Evolutionary conservation across 2,329 filamentous ascomycete genomes (phyloP), one percentile per base, ranked within the genome.

Genomic region (Orbilia quercus): DNA sequence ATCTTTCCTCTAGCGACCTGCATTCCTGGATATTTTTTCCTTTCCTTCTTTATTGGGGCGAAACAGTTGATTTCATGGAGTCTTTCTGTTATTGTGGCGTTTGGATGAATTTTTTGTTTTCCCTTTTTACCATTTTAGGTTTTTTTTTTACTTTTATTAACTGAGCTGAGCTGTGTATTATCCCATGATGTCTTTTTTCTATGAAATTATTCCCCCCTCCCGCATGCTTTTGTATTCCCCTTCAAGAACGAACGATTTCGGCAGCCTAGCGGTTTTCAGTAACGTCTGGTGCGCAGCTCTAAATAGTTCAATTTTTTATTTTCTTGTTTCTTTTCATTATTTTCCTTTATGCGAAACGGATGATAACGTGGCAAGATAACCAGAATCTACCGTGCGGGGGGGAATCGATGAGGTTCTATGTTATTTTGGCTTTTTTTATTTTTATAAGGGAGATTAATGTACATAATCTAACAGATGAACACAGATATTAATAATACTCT

Each of bases 111-210:
- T 40, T 53, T 65, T 34, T 53, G 40, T 44, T 54, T 53, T 31
- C 4, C 47, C 28, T 65, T 45, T 51, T 31, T 53, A 28, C 12
- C 20, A 48, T 31, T 11, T 42, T n/a, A n/a, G 28, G 6, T 31
- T 53, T 50, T n/a, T 50, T 25, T 54, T 50, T 47, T 23, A 42
- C n/a, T 59, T 60, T 45, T n/a, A n/a, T n/a, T 64, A 16, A 50
- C 48, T 51, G 34, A 65, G 67, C 59, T n/a, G n/a, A 71, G 50
- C 50, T 64, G 58, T 64, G 58, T 71, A 64, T 42, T 65, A 51
- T 60, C 31, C 48, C 25, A 20, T 11, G 22, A 22, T 16, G 7
- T 47, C 4, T 34, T 5, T 18, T 25, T 4, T 42, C 38, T 34
- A 54, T 67, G 42, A 22, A 34, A 16, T 55, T 47, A 40, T 44